phyloP scores from a whole-genome alignment of 2,329 filamentous ascomycete species.

The Penicillium sp. region DNA sequence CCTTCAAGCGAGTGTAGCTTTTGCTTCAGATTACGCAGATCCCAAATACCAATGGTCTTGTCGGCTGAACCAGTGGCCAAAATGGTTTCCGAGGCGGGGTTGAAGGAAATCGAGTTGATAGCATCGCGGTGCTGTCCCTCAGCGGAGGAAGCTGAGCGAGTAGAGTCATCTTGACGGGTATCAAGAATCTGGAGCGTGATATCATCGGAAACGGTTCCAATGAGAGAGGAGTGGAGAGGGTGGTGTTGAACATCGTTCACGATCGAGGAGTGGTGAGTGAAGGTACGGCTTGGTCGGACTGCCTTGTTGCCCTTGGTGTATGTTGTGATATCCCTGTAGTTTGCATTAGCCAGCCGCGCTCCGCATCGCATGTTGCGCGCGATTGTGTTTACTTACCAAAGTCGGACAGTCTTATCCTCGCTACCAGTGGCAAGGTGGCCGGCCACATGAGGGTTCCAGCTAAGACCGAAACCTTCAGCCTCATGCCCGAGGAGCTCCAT shows the following conservation, averaged over 20 bases:
- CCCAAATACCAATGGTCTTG: constrained; percentile 94
- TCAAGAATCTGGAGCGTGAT: constrained; percentile 91
- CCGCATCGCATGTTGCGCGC: not conserved
- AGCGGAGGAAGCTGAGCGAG: constrained; percentile 68
- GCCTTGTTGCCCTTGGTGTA: constrained; percentile 70
- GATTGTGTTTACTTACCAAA: constrained; percentile 68
- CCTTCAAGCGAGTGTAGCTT: constrained; percentile 89
- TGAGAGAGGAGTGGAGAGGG: constrained; percentile 77
- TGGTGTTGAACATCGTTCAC: constrained; percentile 98
- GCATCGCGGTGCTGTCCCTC: constrained; percentile 82
- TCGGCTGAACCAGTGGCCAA: constrained; percentile 93
- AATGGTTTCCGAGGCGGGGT: constrained; percentile 84
- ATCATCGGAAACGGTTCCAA: constrained; percentile 94
- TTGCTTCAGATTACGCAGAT: constrained; percentile 84
- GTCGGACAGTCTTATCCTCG: constrained; percentile 85
- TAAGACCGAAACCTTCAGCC: constrained; percentile 86
- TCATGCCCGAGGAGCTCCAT: constrained; percentile 83
- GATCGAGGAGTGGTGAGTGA: constrained; percentile 84
- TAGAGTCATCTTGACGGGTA: constrained; percentile 68
- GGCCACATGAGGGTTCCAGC: constrained; percentile 83
- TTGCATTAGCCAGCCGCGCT: constrained; percentile 6
- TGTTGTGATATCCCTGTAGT: constrained; percentile 72
- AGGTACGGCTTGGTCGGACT: constrained; percentile 71
- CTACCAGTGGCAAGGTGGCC: constrained; percentile 87
- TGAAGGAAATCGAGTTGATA: constrained; percentile 95